Conservation (phyloP, 2,329 filamentous ascomycete species). For the Ophiostoma montium region DNA sequence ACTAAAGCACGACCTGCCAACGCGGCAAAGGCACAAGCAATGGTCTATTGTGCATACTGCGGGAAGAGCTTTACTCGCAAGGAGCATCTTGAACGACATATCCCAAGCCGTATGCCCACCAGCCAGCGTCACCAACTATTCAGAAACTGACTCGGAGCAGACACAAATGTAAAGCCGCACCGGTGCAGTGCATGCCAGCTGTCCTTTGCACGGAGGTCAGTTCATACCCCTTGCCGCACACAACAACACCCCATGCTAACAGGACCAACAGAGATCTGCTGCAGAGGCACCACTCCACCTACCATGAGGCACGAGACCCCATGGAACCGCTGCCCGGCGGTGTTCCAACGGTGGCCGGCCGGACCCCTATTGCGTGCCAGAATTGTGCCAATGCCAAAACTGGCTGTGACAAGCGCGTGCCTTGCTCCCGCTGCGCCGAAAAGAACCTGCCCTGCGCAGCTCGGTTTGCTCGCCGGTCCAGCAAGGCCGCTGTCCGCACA, state of each 20-base stretch:
- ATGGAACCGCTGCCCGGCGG: slow-evolving; percentile 30
- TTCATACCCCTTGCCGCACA: rapidly evolving
- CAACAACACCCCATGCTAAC: not conserved
- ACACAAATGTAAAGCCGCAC: slow-evolving; percentile 41
- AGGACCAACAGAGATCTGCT: slow-evolving; percentile 30
- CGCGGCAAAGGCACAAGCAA: slow-evolving; percentile 11
- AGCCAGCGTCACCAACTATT: not conserved
- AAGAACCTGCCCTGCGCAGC: slow-evolving; percentile 34
- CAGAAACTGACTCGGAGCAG: slow-evolving; percentile 20
- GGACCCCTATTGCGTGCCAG: slow-evolving; percentile 33
- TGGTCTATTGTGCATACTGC: slow-evolving; percentile 39
- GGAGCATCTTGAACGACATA: slow-evolving; percentile 41
- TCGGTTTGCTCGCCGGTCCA: slow-evolving; percentile 35
- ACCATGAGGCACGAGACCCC: slow-evolving; percentile 34
- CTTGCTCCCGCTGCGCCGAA: slow-evolving; percentile 33
- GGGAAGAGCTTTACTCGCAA: slow-evolving; percentile 41
- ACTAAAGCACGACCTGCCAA: slow-evolving; percentile 7
- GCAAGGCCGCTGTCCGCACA: slow-evolving; percentile 31
- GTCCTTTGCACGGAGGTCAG: slow-evolving; percentile 34
- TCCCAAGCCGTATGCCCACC: slow-evolving; percentile 32
- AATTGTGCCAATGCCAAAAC: slow-evolving; percentile 37
- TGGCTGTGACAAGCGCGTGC: slow-evolving; percentile 34
- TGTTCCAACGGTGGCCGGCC: slow-evolving; percentile 27
- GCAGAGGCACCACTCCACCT: slow-evolving; percentile 35
- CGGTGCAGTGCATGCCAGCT: slow-evolving; percentile 34